A percentile compares a stretch with the other conserved stretches of the same genome.
These are phyloP conservation scores for Aspergillus sclerotioniger DNA, from an alignment of 495 filamentous ascomycete species.

Conservation along the genomic window DNA sequence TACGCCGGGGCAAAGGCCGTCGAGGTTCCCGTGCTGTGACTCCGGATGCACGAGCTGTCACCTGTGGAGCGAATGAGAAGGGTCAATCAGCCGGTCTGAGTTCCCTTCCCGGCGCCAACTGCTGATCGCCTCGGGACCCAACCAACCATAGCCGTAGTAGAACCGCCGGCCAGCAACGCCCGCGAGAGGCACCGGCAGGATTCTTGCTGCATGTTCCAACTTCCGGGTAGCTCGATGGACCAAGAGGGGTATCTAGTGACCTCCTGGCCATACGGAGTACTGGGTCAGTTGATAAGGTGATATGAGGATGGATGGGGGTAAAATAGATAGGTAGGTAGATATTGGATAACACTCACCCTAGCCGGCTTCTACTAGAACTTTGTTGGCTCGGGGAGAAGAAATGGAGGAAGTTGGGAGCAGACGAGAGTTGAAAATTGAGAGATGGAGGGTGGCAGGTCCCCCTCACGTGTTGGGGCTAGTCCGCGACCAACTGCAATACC, in stretches of 20 bases:
- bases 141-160: conserved; percentile 35
- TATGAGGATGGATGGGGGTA: background rate
- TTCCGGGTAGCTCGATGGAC: background rate
- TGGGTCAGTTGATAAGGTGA: too few relatives aligned
- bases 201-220: too few relatives aligned
- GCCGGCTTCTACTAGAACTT: too few relatives aligned
- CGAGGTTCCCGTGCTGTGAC: conserved; percentile 15
- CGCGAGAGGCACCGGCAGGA: too few relatives aligned
- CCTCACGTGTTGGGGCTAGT: background rate
- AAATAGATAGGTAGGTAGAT: background rate
- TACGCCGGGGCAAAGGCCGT: conserved; percentile 13
- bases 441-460: too few relatives aligned
- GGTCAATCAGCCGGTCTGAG: background rate
- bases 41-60: conserved; percentile 37
- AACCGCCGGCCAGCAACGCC: conserved; percentile 25
- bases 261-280: background rate
- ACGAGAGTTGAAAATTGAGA: too few relatives aligned
- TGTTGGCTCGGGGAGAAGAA: too few relatives aligned
- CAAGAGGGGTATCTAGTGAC: conserved; percentile 1
- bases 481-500: background rate
- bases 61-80: conserved; percentile 21
- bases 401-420: background rate
- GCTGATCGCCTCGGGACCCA: conserved; percentile 26
- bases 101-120: conserved; percentile 33
- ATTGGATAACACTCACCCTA: background rate